Conservation (phyloP, 805 yeast species). For the Metschnikowia henanensis region DNA sequence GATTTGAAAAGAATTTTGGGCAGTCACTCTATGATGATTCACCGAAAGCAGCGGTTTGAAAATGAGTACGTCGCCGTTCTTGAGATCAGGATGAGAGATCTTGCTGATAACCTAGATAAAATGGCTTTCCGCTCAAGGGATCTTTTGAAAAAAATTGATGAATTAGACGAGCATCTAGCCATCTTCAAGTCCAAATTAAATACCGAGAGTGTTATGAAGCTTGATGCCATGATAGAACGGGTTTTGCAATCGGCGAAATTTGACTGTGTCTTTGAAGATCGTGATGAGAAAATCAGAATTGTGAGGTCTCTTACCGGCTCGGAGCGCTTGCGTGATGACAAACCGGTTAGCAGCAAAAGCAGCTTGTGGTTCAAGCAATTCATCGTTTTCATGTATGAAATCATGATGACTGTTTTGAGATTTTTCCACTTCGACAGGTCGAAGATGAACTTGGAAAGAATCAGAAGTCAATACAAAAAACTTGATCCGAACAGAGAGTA, state of each 20-base stretch:
- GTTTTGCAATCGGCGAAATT: conserved; percentile 34
- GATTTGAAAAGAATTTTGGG: conserved; percentile 32
- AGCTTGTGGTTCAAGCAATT: conserved; percentile 21
- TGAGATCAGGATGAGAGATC: conserved; percentile 28
- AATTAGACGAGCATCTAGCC: conserved; percentile 35
- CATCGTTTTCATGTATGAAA: conserved; percentile 34
- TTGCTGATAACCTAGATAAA: conserved; percentile 37
- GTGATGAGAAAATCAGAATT: conserved; percentile 28
- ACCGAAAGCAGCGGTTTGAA: conserved; percentile 24
- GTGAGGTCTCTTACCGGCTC: conserved; percentile 30
- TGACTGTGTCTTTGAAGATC: conserved; percentile 28
- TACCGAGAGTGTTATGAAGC: conserved; percentile 27
- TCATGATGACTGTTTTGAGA: conserved; percentile 31
- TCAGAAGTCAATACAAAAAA: conserved; percentile 37
- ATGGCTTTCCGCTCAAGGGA: conserved; percentile 41
- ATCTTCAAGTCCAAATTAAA: conserved; percentile 29
- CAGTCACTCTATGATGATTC: conserved; percentile 26
- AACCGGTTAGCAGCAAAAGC: neutral
- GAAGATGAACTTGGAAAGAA: conserved; percentile 44
- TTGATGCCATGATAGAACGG: conserved; percentile 25
- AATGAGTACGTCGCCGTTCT: conserved; percentile 31
- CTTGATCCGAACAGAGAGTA: conserved; percentile 41
- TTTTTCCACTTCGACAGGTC: conserved; percentile 39
- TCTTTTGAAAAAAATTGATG: conserved; percentile 40
- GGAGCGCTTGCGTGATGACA: conserved; percentile 9